phyloP scores from a whole-genome alignment of 805 yeast genomes.

The Lipomyces japonicus region DNA sequence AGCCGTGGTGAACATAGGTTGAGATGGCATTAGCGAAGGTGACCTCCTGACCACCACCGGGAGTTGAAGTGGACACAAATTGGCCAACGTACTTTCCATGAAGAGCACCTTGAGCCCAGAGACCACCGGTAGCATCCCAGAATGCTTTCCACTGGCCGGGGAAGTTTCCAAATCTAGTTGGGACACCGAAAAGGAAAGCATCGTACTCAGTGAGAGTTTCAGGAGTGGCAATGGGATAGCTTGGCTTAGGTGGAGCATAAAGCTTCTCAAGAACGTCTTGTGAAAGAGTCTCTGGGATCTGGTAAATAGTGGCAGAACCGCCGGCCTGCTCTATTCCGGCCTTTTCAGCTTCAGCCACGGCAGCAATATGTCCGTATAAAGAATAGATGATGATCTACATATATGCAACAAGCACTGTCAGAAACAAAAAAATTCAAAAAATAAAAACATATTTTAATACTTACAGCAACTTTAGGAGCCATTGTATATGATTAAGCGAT shows the following conservation, averaged over 20 bases:
- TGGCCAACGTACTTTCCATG: slow-evolving; percentile 71
- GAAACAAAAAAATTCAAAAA: no score
- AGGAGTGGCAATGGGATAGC: slow-evolving; percentile 53
- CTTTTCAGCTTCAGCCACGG: slow-evolving; percentile 64
- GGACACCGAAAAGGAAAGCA: slow-evolving; percentile 72
- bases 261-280: slow-evolving; percentile 57
- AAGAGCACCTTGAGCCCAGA: slow-evolving; percentile 54
- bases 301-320: slow-evolving; percentile 66
- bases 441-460: not conserved
- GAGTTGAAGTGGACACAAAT: slow-evolving; percentile 66
- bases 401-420: no score
- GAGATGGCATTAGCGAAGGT: slow-evolving; percentile 60
- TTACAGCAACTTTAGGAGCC: slow-evolving; percentile 30
- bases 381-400: slow-evolving; percentile 65
- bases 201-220: slow-evolving; percentile 61
- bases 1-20: slow-evolving; percentile 69
- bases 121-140: slow-evolving; percentile 67
- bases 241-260: slow-evolving; percentile 55
- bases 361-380: slow-evolving; percentile 70
- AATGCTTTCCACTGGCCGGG: slow-evolving; percentile 75
- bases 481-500: slow-evolving; percentile 7
- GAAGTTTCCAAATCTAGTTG: slow-evolving; percentile 72
- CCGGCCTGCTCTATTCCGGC: slow-evolving; percentile 69
- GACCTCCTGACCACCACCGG: slow-evolving; percentile 76
- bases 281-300: slow-evolving; percentile 73